A percentile compares a stretch with the other conserved stretches of the same genome.
phyloP scores from a whole-genome alignment of 2,329 filamentous ascomycete species.

The Dothiorella sarmentorum region DNA sequence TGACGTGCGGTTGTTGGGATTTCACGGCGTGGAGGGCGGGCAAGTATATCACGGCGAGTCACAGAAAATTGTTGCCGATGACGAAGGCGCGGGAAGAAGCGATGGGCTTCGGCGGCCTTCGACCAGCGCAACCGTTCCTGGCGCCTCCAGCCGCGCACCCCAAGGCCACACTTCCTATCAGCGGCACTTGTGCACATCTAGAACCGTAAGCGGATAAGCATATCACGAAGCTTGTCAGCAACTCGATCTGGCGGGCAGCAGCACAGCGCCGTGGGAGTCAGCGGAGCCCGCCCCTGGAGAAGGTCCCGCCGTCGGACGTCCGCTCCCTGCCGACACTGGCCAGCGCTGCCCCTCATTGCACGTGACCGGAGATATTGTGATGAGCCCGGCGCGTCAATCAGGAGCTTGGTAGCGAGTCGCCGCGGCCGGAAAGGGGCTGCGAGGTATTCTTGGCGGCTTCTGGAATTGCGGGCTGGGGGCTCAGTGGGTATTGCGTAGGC shows the following conservation, averaged over 20 bases:
- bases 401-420: not conserved
- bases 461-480: constrained; percentile 13
- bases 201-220: not conserved
- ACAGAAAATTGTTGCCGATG: constrained; percentile 17
- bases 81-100: constrained; percentile 19
- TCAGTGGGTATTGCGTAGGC: constrained; percentile 7
- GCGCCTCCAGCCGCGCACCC: not conserved
- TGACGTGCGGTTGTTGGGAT: not conserved
- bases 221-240: not conserved
- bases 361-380: constrained; percentile 25
- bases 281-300: constrained; percentile 11
- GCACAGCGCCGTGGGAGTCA: constrained; percentile 1
- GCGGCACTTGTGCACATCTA: not conserved
- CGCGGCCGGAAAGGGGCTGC: constrained; percentile 12
- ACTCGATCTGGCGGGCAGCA: constrained; percentile 7
- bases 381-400: constrained; percentile 18
- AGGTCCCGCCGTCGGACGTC: constrained; percentile 13
- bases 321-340: constrained; percentile 6
- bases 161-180: not conserved
- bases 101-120: constrained; percentile 23
- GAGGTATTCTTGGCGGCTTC: constrained; percentile 12
- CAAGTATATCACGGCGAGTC: not conserved
- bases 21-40: not conserved
- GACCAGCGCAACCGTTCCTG: not conserved
- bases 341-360: constrained; percentile 32